phyloP scores from a whole-genome alignment of 371 early-diverging fungal genomes.

The Lichtheimia ramosa region DNA sequence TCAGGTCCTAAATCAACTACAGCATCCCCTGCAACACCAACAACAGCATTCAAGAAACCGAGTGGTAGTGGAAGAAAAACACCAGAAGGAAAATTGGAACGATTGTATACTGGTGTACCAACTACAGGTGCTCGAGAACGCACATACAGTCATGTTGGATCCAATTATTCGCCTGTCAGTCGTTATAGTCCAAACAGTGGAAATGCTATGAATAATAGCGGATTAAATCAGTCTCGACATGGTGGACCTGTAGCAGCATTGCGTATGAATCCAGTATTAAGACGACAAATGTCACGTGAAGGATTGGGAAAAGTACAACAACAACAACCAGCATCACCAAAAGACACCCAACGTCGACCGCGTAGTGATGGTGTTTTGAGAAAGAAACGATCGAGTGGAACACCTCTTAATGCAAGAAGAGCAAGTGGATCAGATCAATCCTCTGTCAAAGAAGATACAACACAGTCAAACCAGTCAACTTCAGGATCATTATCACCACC shows the following conservation, averaged over 20 bases:
- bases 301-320: conserved; percentile 8
- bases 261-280: conserved; percentile 22
- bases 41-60: not conserved
- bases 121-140: conserved; percentile 27
- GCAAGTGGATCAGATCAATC: conserved; percentile 4
- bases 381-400: conserved; percentile 9
- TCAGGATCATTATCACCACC: no score
- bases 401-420: conserved; percentile 4
- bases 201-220: not conserved
- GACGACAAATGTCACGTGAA: conserved; percentile 37
- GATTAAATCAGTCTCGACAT: conserved; percentile 5
- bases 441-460: not conserved
- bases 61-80: conserved; percentile 19
- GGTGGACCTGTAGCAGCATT: conserved; percentile 3
- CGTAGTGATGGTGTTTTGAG: conserved; percentile 5
- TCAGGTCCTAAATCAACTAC: not conserved
- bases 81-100: conserved; percentile 27
- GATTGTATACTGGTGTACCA: conserved; percentile 38
- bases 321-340: conserved; percentile 2
- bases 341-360: conserved; percentile 3
- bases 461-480: no score
- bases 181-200: not conserved
- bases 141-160: conserved; percentile 7
- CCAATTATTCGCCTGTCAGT: not conserved
- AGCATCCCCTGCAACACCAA: not conserved